These are phyloP conservation scores for Arthrobotrys sinensis DNA, from an alignment of 2,329 filamentous ascomycete genomes.

Conservation along the genomic window DNA sequence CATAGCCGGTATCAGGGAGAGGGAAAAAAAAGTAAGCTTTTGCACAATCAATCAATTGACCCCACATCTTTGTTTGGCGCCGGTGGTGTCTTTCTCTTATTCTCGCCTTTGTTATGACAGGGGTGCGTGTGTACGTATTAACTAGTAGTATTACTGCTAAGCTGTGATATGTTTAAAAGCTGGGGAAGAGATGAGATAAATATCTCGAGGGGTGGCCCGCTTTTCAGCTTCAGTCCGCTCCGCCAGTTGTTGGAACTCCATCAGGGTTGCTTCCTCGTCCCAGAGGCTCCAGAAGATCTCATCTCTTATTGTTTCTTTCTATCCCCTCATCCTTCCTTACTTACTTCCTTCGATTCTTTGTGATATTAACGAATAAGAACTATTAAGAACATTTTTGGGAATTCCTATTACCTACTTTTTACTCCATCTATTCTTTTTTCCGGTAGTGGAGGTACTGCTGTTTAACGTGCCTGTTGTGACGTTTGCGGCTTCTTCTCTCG, in stretches of 20 bases:
- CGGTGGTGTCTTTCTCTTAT: slow-evolving; percentile 17
- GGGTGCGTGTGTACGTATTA: slow-evolving; percentile 12
- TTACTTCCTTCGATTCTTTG: slow-evolving; percentile 1
- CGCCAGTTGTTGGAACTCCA: slow-evolving; percentile 38
- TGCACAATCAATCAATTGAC: slow-evolving; percentile 6
- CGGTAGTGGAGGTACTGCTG: neutral
- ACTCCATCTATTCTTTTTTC: neutral
- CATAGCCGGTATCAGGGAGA: slow-evolving; percentile 14
- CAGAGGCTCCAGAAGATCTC: slow-evolving; percentile 17
- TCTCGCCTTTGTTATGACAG: slow-evolving; percentile 51
- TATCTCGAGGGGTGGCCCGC: slow-evolving; percentile 42
- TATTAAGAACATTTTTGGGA: neutral
- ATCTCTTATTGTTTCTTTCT: neutral
- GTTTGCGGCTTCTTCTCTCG: slow-evolving; percentile 13
- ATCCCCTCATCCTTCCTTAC: slow-evolving; percentile 4
- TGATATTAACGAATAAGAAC: slow-evolving; percentile 27
- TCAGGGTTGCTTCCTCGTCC: slow-evolving; percentile 42
- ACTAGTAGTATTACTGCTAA: neutral
- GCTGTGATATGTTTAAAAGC: slow-evolving; percentile 34
- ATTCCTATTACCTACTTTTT: neutral
- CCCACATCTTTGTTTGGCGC: slow-evolving; percentile 51
- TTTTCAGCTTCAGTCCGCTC: slow-evolving; percentile 48
- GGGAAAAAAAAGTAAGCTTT: slow-evolving; percentile 14
- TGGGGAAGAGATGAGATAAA: slow-evolving; percentile 51
- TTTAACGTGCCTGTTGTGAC: slow-evolving; percentile 6